A percentile compares a stretch with the other conserved stretches of the same genome.
Conservation (phyloP, 352 stramenopile species). For the Blastocystis sp. region DNA sequence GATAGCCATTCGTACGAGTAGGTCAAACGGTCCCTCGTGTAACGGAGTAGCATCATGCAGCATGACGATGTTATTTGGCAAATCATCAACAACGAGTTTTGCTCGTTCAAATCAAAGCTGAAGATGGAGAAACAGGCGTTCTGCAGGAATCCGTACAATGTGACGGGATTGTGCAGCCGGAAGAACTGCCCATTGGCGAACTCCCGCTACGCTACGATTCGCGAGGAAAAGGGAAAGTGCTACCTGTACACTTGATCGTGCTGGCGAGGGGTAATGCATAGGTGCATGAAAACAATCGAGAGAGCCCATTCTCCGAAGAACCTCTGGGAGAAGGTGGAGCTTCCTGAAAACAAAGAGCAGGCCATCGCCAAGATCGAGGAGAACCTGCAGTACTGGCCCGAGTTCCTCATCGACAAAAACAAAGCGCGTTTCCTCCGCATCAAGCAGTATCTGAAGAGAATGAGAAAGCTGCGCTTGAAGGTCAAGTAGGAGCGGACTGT, state of each 20-base stretch:
- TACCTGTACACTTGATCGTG: conserved; percentile 72
- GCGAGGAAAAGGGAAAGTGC: conserved; percentile 89
- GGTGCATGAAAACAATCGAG: conserved; percentile 94
- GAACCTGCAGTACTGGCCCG: conserved; percentile 94
- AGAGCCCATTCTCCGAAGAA: conserved; percentile 94
- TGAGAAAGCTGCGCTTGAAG: conserved; percentile 82
- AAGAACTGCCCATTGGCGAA: conserved; percentile 92
- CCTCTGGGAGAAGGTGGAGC: conserved; percentile 94
- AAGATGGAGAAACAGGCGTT: conserved; percentile 84
- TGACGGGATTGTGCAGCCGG: conserved; percentile 93
- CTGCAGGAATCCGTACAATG: conserved; percentile 93
- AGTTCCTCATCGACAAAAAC: conserved; percentile 93
- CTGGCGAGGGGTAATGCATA: background rate
- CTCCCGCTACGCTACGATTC: conserved; percentile 93
- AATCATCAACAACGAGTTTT: conserved; percentile 96
- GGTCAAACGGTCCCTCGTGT: background rate
- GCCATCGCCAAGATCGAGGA: conserved; percentile 88
- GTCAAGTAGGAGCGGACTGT: conserved; percentile 38
- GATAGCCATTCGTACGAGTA: conserved; percentile 30
- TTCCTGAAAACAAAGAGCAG: conserved; percentile 94
- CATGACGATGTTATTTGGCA: conserved; percentile 98
- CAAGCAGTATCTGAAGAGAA: conserved; percentile 96
- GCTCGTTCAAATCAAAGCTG: conserved; percentile 94
- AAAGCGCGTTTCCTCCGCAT: conserved; percentile 98
- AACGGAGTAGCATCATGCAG: conserved; percentile 77